phyloP scores from a whole-genome alignment of 768 basidiomycete species.

The Kwoniella dejecticola region DNA sequence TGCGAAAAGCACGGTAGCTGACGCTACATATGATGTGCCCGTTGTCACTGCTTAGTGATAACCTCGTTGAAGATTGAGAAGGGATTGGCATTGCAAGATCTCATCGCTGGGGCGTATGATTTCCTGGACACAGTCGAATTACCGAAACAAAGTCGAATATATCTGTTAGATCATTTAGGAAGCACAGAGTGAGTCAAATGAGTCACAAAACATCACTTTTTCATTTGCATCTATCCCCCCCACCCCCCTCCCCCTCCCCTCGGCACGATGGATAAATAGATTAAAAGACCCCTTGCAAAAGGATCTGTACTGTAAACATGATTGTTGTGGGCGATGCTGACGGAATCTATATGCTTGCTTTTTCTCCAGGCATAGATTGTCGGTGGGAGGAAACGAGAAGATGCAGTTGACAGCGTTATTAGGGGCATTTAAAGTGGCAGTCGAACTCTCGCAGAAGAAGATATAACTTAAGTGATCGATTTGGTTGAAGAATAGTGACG shows the following conservation, averaged over 20 bases:
- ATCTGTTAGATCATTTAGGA: constrained; percentile 89
- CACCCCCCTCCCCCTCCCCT: too few relatives aligned
- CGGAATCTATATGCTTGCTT: too few relatives aligned
- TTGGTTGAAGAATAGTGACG: too few relatives aligned
- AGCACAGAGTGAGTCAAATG: constrained; percentile 90
- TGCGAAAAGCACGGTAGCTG: too few relatives aligned
- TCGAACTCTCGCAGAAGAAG: constrained; percentile 61
- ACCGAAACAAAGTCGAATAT: constrained; percentile 80
- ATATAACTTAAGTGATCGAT: neutral
- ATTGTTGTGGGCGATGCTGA: too few relatives aligned
- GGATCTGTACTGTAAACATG: too few relatives aligned
- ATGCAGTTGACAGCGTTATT: constrained; percentile 88
- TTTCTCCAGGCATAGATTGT: constrained; percentile 73
- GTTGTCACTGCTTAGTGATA: too few relatives aligned
- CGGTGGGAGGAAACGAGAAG: constrained; percentile 90
- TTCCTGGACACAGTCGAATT: constrained; percentile 83
- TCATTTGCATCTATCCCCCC: too few relatives aligned
- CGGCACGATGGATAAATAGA: too few relatives aligned
- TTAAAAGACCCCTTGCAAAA: too few relatives aligned
- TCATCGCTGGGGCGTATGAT: constrained; percentile 88
- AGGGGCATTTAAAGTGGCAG: constrained; percentile 89
- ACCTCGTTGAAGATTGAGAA: constrained; percentile 82
- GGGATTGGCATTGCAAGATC: constrained; percentile 90
- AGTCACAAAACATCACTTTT: too few relatives aligned
- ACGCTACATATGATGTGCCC: too few relatives aligned